Base-by-base conservation (phyloP, 2,329 filamentous ascomycete species). In the Westerdykella aurantiaca region DNA sequence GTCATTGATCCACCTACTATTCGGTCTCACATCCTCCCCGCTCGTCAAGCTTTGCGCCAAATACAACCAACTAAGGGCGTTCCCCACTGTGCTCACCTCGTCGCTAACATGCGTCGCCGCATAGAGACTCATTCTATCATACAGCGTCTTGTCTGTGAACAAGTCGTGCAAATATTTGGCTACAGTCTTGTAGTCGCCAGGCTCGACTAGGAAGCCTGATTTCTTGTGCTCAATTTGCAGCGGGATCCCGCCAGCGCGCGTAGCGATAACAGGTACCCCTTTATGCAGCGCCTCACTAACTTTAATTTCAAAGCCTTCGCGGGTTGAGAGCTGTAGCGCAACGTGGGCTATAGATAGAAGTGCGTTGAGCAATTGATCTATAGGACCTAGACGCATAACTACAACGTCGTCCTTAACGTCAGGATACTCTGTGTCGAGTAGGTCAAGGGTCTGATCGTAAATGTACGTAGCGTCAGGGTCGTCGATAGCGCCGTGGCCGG, bases 251-350 rank as follows among this genome's bases (percentile, higher is more conserved):
- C 87, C 87, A 1, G 83, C 82, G 16, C 74, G 73, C 1, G 84
- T 87, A 3, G 83, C 85, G 49, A 93, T 88, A 56, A 89, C 77
- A 1, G 87, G 87, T 2, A 84, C 80, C 12, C 86, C 86, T 37
- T 88, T 87, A 59, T 90, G 86, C 18, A 91, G 73, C 1, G 85
- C 86, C 67, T 93, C 88, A 0, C 84, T 88, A 5, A 93, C 86
- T 67, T 93, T 93, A 55, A 93, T 83, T 66, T 93, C 87, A 55
- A 93, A 93, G 0, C 87, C 86, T 61, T 93, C 87, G 29, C 85
- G 79, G 0, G 83, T 89, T 2, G 85, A 90, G 5, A 93, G 79
- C 66, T 93, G 87, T 6, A 93, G 76, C 0, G 83, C 83, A 6
- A 89, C 79, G 44, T 83, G 79, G 1, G 85, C 82, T 39, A 84